These are phyloP conservation scores for Diaporthe amygdali DNA, from an alignment of 2,329 filamentous ascomycete genomes.

Conservation along the genomic window DNA sequence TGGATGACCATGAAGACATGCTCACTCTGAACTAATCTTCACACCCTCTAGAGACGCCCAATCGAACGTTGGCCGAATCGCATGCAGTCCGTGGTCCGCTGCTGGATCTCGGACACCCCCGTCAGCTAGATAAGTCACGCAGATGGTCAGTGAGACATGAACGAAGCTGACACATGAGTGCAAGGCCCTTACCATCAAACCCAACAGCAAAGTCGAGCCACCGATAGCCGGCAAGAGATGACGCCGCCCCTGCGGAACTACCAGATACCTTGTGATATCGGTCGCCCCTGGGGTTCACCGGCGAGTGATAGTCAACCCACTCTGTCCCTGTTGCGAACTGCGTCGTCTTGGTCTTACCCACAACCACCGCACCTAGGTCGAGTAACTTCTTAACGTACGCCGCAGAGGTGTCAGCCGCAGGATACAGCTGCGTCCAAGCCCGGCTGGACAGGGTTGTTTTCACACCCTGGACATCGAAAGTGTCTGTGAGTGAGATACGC, in stretches of 20 bases:
- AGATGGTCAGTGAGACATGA: not conserved
- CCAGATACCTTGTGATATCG: constrained; percentile 30
- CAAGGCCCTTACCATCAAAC: constrained; percentile 36
- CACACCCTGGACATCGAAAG: constrained; percentile 49
- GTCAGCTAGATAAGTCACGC: not conserved
- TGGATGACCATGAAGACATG: too few relatives aligned
- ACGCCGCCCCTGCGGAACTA: constrained; percentile 29
- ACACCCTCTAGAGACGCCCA: constrained; percentile 17
- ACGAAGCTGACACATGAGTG: constrained; percentile 29
- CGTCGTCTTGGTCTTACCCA: constrained; percentile 58
- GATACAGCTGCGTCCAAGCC: constrained; percentile 61
- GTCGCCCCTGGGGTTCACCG: constrained; percentile 37
- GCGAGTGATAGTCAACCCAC: constrained; percentile 33
- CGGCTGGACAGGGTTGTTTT: constrained; percentile 62
- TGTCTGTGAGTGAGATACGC: constrained; percentile 42
- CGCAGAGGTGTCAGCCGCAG: constrained; percentile 49
- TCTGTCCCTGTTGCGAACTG: constrained; percentile 40
- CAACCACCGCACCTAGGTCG: constrained; percentile 61
- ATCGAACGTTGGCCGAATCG: constrained; percentile 14
- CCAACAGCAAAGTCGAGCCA: constrained; percentile 33
- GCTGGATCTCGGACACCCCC: constrained; percentile 17
- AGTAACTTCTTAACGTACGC: constrained; percentile 59
- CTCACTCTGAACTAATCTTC: constrained; percentile 19
- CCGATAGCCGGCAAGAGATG: constrained; percentile 29
- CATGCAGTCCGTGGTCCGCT: constrained; percentile 20